Base-by-base conservation (phyloP, 352 stramenopile species). In the Pythium brachiatum region DNA sequence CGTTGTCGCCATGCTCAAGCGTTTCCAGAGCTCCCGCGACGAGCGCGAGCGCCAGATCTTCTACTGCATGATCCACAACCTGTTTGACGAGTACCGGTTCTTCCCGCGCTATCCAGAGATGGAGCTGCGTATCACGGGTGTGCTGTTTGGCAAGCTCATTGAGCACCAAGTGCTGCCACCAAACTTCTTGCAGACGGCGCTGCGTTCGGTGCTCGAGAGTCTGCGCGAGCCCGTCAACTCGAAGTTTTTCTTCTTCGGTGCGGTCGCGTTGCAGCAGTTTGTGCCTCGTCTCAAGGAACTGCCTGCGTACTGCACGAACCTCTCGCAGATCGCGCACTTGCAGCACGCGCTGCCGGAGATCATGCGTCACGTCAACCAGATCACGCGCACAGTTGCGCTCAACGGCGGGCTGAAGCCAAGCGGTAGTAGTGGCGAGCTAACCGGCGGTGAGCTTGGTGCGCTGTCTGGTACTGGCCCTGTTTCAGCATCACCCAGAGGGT, bases 11-110 rank as follows among this genome's bases (percentile, higher is more conserved):
- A 99, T 99, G 94, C 83, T 99, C 32, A 98, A 99, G 74, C 87
- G 88, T n/a, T 99, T 99, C 83, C 98, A 99, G 79, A 86, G 81
- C 23, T 99, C 94, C 15, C 89, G 90, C 9, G 96, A 99, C 62
- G 85, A 91, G 31, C 89, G 94, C 48, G 97, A 99, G 68, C 97
- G 98, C 54, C 96, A 99, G 73, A 98, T 99, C 66, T 99, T 99
- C 74, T 97, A 97, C 44, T 99, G 96, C 70, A 99, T 99, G 96
- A 98, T 99, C 63, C 97, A 99, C 78, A 99, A 99, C 71, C 77
- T 99, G 2, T 99, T 99, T 73, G 96, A 99, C 68, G 97, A 99
- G 76, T 99, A 99, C 74, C 86, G 96, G 53, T 99, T 99, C 79
- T 99, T 99, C 70, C 95, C 96, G 38, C 97, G 97, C 62, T 99